phyloP scores from a whole-genome alignment of 495 filamentous ascomycete genomes.

The Talaromyces stipitatus region DNA sequence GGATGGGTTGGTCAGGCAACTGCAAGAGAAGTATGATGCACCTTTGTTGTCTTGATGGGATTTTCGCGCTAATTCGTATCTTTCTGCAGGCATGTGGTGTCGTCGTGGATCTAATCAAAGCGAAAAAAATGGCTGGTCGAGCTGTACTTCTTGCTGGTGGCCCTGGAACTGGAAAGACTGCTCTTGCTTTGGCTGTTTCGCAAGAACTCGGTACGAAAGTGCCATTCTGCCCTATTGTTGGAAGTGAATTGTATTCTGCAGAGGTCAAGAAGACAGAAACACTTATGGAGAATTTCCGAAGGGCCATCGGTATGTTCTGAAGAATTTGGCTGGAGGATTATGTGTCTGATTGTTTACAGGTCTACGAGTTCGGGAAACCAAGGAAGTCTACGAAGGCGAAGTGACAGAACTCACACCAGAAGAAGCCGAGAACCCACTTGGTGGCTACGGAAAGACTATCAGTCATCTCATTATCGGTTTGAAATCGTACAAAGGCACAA shows the following conservation, averaged over 20 bases:
- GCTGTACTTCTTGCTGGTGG: conserved; percentile 88
- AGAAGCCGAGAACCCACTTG: conserved; percentile 95
- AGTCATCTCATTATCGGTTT: conserved; percentile 81
- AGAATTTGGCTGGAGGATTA: neutral
- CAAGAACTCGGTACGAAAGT: conserved; percentile 96
- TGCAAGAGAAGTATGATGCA: conserved; percentile 67
- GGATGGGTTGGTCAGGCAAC: conserved; percentile 85
- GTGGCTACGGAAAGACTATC: conserved; percentile 91
- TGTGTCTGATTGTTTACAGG: conserved; percentile 32
- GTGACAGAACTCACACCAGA: conserved; percentile 94
- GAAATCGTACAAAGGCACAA: conserved; percentile 87
- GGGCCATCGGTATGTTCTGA: conserved; percentile 68
- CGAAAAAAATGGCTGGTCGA: conserved; percentile 94
- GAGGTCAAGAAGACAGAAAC: conserved; percentile 99
- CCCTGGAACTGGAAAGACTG: conserved; percentile 95
- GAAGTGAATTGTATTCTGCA: conserved; percentile 92
- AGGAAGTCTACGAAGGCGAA: conserved; percentile 96
- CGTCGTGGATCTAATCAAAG: conserved; percentile 86
- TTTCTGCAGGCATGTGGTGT: conserved; percentile 72
- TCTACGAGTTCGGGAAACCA: conserved; percentile 90
- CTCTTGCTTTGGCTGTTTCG: conserved; percentile 85
- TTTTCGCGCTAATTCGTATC: conserved; percentile 1
- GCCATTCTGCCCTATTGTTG: conserved; percentile 93
- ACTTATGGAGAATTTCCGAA: conserved; percentile 95
- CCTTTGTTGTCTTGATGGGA: neutral